phyloP scores from a whole-genome alignment of 2,329 filamentous ascomycete species.

The Hypocrella siamensis region DNA sequence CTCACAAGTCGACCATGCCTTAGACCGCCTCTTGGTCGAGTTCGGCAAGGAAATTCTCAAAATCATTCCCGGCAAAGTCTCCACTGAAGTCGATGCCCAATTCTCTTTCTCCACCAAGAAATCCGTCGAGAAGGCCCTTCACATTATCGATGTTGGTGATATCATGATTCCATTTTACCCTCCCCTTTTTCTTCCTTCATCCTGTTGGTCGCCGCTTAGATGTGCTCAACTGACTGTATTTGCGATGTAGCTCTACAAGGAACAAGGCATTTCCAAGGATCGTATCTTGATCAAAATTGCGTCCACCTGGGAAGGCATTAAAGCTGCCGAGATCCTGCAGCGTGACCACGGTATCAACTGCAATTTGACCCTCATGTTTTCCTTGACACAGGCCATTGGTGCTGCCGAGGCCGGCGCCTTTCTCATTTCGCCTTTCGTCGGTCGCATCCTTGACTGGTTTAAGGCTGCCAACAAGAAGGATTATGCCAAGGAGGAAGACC shows the following conservation, averaged over 20 bases:
- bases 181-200: background rate
- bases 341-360: constrained; percentile 91
- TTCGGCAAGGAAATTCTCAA: constrained; percentile 96
- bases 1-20: constrained; percentile 72
- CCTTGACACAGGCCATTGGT: constrained; percentile 80
- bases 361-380: constrained; percentile 99
- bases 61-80: constrained; percentile 96
- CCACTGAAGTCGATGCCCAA: constrained; percentile 90
- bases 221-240: constrained; percentile 4
- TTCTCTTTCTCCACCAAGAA: constrained; percentile 92
- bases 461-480: constrained; percentile 93
- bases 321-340: constrained; percentile 94
- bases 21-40: constrained; percentile 90
- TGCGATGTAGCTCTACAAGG: constrained; percentile 68
- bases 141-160: constrained; percentile 81
- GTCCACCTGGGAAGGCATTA: constrained; percentile 98
- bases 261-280: constrained; percentile 80
- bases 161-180: no score
- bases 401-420: constrained; percentile 89
- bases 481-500: constrained; percentile 79
- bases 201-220: background rate
- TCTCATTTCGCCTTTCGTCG: constrained; percentile 98
- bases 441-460: constrained; percentile 98
- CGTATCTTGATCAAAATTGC: constrained; percentile 97
- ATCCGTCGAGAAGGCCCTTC: constrained; percentile 87